These are phyloP conservation scores for Verticillium tricorpus DNA, from an alignment of 2,329 filamentous ascomycete genomes.

Conservation along the genomic window DNA sequence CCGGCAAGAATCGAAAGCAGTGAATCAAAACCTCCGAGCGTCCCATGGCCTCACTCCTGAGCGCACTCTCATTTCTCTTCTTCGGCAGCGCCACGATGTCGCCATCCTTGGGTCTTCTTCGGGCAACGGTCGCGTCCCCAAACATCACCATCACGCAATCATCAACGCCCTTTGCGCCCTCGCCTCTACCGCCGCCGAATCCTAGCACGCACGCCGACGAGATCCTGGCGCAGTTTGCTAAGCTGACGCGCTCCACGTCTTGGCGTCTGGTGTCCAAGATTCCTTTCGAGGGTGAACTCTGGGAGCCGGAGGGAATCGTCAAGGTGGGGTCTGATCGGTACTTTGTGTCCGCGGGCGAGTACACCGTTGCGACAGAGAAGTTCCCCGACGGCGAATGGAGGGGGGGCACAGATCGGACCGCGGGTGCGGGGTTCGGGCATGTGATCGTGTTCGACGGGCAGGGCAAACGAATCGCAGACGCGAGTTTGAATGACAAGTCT, in stretches of 20 bases:
- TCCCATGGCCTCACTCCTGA: neutral
- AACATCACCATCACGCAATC: conserved; percentile 29
- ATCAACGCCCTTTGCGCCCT: conserved; percentile 23
- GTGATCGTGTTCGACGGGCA: conserved; percentile 38
- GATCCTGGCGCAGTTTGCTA: conserved; percentile 30
- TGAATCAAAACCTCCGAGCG: neutral
- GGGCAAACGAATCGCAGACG: conserved; percentile 37
- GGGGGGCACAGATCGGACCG: conserved; percentile 45
- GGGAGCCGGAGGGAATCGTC: conserved; percentile 45
- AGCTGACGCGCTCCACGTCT: conserved; percentile 30
- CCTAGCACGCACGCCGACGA: conserved; percentile 26
- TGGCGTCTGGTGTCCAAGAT: conserved; percentile 38
- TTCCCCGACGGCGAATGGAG: conserved; percentile 33
- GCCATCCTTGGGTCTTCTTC: neutral
- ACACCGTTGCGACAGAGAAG: conserved; percentile 31
- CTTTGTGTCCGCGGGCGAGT: conserved; percentile 40
- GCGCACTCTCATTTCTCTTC: neutral
- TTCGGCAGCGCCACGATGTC: neutral
- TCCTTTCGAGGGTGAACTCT: conserved; percentile 37
- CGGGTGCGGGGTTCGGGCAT: conserved; percentile 39
- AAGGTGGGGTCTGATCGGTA: conserved; percentile 36
- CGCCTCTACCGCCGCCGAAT: conserved; percentile 28
- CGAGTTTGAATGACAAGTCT: conserved; percentile 33
- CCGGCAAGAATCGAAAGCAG: neutral
- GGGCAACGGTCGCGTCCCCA: neutral